A percentile compares a stretch with the other conserved stretches of the same genome.
These are phyloP conservation scores for Neostapfia colusana DNA, from an alignment of 176 grass and related monocot genomes.

Conservation along the genomic window DNA sequence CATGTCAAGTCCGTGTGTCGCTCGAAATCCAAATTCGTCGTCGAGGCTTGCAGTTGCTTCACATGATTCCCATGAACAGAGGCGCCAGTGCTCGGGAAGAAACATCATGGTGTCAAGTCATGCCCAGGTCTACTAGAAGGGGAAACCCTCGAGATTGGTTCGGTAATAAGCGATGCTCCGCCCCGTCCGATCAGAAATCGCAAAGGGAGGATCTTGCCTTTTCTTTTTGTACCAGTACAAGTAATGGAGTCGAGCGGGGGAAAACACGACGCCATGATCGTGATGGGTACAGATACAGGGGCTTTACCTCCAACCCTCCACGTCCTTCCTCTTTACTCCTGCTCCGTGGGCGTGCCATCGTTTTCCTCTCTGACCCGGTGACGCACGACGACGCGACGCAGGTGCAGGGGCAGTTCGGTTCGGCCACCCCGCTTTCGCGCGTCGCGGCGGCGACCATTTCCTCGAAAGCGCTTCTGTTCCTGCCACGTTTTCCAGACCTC, in stretches of 20 bases:
- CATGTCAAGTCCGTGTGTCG: not conserved
- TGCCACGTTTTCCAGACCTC: not conserved
- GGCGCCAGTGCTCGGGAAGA: not conserved
- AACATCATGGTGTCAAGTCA: not conserved
- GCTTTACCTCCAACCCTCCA: not conserved
- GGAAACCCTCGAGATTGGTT: not conserved
- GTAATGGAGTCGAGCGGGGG: not conserved
- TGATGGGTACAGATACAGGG: not conserved
- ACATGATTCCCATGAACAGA: slow-evolving; percentile 24
- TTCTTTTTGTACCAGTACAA: too few relatives aligned
- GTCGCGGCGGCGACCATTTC: not conserved
- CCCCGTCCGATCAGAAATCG: too few relatives aligned
- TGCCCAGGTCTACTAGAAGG: too few relatives aligned
- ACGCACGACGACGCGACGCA: not conserved
- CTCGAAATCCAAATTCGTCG: not conserved
- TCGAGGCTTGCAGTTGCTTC: slow-evolving; percentile 20
- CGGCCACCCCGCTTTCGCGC: not conserved
- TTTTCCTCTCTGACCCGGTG: not conserved
- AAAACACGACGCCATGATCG: not conserved
- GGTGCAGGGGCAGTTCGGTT: not conserved
- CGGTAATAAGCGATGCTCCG: too few relatives aligned
- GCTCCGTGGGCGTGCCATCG: not conserved
- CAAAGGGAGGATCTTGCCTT: too few relatives aligned
- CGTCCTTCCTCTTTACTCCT: not conserved
- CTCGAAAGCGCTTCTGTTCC: not conserved